phyloP scores from a whole-genome alignment of 2,329 filamentous ascomycete genomes.

The Verticillium tricorpus region DNA sequence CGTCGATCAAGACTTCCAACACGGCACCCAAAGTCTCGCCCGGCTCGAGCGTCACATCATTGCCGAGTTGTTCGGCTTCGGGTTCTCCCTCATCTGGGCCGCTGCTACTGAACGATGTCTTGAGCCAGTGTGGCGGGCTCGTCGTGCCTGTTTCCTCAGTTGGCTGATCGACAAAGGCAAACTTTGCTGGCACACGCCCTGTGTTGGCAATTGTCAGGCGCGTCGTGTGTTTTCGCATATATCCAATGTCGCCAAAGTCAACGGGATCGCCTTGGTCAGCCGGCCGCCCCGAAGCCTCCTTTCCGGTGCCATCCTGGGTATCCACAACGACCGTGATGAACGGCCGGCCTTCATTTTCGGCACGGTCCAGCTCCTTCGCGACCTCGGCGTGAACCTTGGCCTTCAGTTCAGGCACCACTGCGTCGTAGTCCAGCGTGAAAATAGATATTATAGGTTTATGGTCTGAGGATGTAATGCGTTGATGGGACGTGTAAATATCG shows the following conservation, averaged over 20 bases:
- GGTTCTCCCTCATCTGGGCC: conserved; percentile 29
- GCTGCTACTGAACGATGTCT: conserved; percentile 56
- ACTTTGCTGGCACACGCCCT: conserved; percentile 71
- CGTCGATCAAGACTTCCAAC: conserved; percentile 62
- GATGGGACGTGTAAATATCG: conserved; percentile 78
- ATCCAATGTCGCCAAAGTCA: conserved; percentile 73
- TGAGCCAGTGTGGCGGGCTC: conserved; percentile 61
- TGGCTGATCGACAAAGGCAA: conserved; percentile 75
- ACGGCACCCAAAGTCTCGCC: conserved; percentile 75
- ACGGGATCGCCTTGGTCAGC: conserved; percentile 52
- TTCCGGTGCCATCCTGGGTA: conserved; percentile 31
- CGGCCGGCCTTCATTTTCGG: conserved; percentile 86
- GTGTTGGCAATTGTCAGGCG: conserved; percentile 89
- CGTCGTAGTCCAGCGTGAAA: conserved; percentile 81
- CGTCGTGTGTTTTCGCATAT: conserved; percentile 59
- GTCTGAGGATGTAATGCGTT: conserved; percentile 85
- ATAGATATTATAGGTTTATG: conserved; percentile 87
- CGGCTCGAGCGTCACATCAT: conserved; percentile 67
- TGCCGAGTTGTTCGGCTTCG: conserved; percentile 24
- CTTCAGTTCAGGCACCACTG: conserved; percentile 80
- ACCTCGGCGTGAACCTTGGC: conserved; percentile 81
- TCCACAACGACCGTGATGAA: conserved; percentile 81
- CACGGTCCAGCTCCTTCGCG: conserved; percentile 79
- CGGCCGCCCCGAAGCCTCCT: conserved; percentile 25
- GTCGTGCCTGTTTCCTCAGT: conserved; percentile 37